Conservation (phyloP, 768 basidiomycete species). For the Pholiota molesta region DNA sequence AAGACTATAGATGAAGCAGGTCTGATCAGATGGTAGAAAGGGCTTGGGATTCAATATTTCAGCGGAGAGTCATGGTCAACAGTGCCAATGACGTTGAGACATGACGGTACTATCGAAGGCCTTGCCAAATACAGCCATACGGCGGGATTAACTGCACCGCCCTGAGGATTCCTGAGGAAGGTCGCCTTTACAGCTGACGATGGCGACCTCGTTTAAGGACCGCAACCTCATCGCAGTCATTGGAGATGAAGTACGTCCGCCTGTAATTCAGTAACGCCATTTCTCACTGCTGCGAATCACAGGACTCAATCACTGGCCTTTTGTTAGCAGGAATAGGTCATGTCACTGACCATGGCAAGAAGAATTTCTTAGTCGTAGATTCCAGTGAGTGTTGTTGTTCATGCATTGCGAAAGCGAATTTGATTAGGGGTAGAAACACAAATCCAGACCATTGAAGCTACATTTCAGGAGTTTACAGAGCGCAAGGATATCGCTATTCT, state of each 20-base stretch:
- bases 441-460: conserved; percentile 84
- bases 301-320: conserved; percentile 98
- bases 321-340: conserved; percentile 95
- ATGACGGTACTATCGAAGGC: conserved; percentile 1
- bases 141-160: background rate
- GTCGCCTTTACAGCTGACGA: conserved; percentile 23
- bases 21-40: background rate
- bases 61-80: background rate
- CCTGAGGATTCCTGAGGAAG: no score
- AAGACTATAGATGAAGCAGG: no score
- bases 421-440: conserved; percentile 73
- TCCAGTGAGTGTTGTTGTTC: conserved; percentile 61
- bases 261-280: background rate
- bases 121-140: conserved; percentile 19
- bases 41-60: background rate
- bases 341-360: conserved; percentile 86
- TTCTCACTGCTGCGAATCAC: conserved; percentile 15
- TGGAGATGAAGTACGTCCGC: conserved; percentile 82
- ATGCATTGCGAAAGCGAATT: background rate
- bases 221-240: conserved; percentile 92
- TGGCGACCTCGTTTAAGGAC: conserved; percentile 74
- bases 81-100: no score
- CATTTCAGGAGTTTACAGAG: conserved; percentile 94
- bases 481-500: conserved; percentile 95
- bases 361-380: conserved; percentile 98